These are phyloP conservation scores for Daedaleopsis nitida DNA, from an alignment of 768 basidiomycete genomes.

Conservation along the genomic window DNA sequence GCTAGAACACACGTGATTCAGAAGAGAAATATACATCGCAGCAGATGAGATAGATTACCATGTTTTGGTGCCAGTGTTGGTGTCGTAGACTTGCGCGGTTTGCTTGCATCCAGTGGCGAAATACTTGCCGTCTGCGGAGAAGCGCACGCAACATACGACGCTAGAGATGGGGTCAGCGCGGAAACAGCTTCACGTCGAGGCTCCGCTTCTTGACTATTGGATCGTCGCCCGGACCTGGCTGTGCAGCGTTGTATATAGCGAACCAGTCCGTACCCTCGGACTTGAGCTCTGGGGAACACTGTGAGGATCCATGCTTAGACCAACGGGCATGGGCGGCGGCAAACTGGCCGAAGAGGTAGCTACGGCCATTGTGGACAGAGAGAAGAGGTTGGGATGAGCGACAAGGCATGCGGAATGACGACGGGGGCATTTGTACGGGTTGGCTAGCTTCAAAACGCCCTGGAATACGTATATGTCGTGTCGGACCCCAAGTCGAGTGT, in stretches of 20 bases:
- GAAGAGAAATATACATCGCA: not conserved
- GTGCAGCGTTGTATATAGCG: conserved; percentile 73
- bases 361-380: conserved; percentile 23
- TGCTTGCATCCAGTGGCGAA: conserved; percentile 97
- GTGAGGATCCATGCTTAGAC: conserved; percentile 39
- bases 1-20: conserved; percentile 36
- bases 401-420: too few relatives aligned
- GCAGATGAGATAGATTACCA: conserved; percentile 50
- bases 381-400: too few relatives aligned
- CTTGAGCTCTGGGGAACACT: conserved; percentile 56
- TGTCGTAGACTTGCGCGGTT: conserved; percentile 94
- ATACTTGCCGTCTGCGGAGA: conserved; percentile 91
- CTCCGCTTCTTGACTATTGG: conserved; percentile 50
- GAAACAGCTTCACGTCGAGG: conserved; percentile 69
- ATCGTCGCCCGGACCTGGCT: conserved; percentile 13
- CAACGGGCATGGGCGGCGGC: conserved; percentile 18
- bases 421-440: too few relatives aligned
- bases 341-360: conserved; percentile 13
- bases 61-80: conserved; percentile 80
- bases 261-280: conserved; percentile 89
- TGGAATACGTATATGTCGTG: too few relatives aligned
- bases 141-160: conserved; percentile 88
- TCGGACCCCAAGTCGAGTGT: too few relatives aligned
- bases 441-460: too few relatives aligned
- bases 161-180: conserved; percentile 33